Base-by-base conservation (phyloP, 2,329 filamentous ascomycete species). In the Triangularia verruculosa region DNA sequence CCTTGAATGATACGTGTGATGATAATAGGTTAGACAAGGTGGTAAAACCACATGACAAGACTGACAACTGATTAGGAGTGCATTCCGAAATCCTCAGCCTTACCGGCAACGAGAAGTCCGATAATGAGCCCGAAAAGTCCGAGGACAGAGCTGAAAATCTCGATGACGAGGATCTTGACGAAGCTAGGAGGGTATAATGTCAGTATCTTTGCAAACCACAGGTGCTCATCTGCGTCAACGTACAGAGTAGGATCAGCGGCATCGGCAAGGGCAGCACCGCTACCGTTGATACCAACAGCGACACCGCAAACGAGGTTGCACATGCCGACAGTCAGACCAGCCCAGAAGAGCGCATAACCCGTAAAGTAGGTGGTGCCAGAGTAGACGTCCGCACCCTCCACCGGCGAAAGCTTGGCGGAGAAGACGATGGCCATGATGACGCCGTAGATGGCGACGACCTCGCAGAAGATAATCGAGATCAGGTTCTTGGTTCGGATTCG, bases 361-460 rank as follows among this genome's bases (percentile, higher is more conserved):
- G 93, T 97, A 77, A 96, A 99, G 81, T 94, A 95, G 73, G 92
- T 92, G 75, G 86, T 87, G 59, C 85, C 87, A 12, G 89, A 89
- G 79, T 89, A 90, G 28, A 93, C 78, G 17, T 84, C 83, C 43
- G 89, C 85, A 62, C 84, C 83, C 52, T 82, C 74, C 28, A 95
- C 84, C 62, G 83, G 77, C 71, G 86, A 84, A 71, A 99, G 80
- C 79, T 97, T 96, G 66, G 93, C 86, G 53, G 93, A 96, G 82
- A 98, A 98, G 73, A 99, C 91, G 76, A 99, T 99, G 72, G 93
- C 90, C 93, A 99, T 99, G 80, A 99, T 99, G 79, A 99, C 94
- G 73, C 96, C 96, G 84, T 99, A 99, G 78, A 99, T 99, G 78
- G 95, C 95, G 74, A 99, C 95, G 74, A 99, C 95, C 81, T 99